Base-by-base conservation (phyloP, 169 alveolate species). In the Plasmodium chabaudi region DNA sequence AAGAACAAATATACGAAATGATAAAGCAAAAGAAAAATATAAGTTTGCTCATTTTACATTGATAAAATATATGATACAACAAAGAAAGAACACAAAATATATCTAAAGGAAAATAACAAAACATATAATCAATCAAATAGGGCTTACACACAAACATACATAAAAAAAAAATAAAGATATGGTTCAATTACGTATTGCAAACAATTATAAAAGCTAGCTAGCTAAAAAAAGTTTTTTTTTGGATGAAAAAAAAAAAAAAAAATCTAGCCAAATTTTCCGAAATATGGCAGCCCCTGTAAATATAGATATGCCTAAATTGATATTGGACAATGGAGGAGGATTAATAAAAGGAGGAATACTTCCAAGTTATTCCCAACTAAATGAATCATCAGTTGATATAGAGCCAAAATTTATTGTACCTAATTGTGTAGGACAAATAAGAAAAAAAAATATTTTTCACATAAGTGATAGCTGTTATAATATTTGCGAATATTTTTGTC, bases 321-420 rank as follows among this genome's bases (percentile, higher is more conserved):
- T 95, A 42, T 71, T 95, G 47, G 98, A 95, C 71, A 93, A 94
- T 75, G 98, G 98, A 42, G 93, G 95, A n/a, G 98, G 98, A 47
- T 75, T 68, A 57, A 71, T 95, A 53, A 95, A 95, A 89, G 93
- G 94, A 19, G 97, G 97, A 17, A 87, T 93, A 68, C 94, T 95
- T 13, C 91, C 91, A 2, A 69, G 71, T 7, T 84, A 84, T 59
- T 84, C 91, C 9, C 87, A 68, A 61, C 5, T 84, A 13, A 68
- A 53, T 9, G 73, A 59, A 23, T 13, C 67, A 10, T 21, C 21
- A 27, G 42, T 15, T 68, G 92, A 94, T n/a, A 79, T 91, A 42
- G 88, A 64, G 87, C 97, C 97, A 17, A 95, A 93, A 55, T 86
- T 86, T 25, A 92, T 92, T 27, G 64, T 94, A 21, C 96, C 97